Conservation (phyloP, 2,329 filamentous ascomycete species). For the Clonostachys byssicola region DNA sequence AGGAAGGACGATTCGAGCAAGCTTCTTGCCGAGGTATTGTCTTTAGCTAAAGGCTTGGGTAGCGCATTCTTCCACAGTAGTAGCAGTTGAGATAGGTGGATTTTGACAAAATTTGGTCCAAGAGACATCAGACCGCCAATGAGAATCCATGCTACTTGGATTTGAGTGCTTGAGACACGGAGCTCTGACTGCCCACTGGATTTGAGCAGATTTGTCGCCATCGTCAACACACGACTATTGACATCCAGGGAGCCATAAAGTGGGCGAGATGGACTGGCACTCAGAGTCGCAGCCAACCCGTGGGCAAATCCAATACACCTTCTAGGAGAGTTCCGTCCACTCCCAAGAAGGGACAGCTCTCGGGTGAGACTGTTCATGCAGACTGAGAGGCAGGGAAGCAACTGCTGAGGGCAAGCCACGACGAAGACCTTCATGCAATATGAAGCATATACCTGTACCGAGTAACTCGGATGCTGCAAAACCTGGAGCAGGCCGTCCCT, state of each 20-base stretch:
- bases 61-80: constrained; percentile 96
- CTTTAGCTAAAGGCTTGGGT: constrained; percentile 88
- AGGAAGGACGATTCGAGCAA: constrained; percentile 88
- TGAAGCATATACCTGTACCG: constrained; percentile 87
- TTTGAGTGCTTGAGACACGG: constrained; percentile 86
- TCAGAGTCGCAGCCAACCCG: constrained; percentile 84
- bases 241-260: constrained; percentile 94
- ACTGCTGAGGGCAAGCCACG: constrained; percentile 85
- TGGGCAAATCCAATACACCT: constrained; percentile 89
- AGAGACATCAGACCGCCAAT: constrained; percentile 96
- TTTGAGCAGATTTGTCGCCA: constrained; percentile 89
- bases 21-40: constrained; percentile 80
- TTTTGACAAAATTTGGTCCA: constrained; percentile 97
- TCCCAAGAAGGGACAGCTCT: constrained; percentile 74
- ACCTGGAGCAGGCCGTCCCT: constrained; percentile 87
- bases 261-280: constrained; percentile 81
- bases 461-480: constrained; percentile 91
- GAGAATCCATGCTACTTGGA: constrained; percentile 96
- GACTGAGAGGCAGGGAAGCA: constrained; percentile 85
- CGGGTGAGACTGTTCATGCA: constrained; percentile 94
- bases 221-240: constrained; percentile 84
- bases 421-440: constrained; percentile 84
- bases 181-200: constrained; percentile 88
- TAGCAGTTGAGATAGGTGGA: constrained; percentile 89
- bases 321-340: constrained; percentile 72